Evolutionary conservation across 225 moss, liverwort and hornwort genomes (phyloP), one percentile per base, ranked within the genome.

Genomic region (Pseudisothecium myosuroides): DNA sequence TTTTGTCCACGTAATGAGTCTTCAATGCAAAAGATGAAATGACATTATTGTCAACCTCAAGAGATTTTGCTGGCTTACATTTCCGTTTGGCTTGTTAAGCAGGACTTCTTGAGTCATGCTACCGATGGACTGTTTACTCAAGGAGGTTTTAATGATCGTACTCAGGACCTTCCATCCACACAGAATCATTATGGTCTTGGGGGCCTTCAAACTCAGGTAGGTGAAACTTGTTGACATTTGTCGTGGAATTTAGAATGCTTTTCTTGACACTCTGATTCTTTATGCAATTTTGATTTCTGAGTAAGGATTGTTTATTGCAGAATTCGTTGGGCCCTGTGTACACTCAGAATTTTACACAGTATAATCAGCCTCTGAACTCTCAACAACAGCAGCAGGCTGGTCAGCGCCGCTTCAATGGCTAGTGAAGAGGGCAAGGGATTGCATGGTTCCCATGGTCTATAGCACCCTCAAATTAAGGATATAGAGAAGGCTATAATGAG

Each of bases 371-470:
- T 68, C 83, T 94, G 71, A 94, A 91, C 72, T 93, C 96, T 60
- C 82, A 58, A 77, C 96, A 94, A 85, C 96, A 96, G 89, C 96
- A 94, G 79, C 96, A 92, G 92, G 93, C 95, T 92, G 89, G 95
- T 93, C 92, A 94, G 95, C 94, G 95, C 81, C 97, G 96, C 45
- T 99, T 96, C 90, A 96, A 95, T 92, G 99, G 99, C 96, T 99
- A 95, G 89, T 92, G 83, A 78, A 55, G 62, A 45, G 71, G 86
- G 83, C 82, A 87, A 82, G 64, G 86, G 89, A 93, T 91, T 89
- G 90, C 89, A 81, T 90, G 90, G 81, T 94, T 90, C 76, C 88
- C 87, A 90, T 92, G 90, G 89, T 93, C 85, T 91, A 89, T 85
- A 88, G 86, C 94, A 90, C 87, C 85, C 87, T 89, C 90, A 87